Base-by-base conservation (phyloP, 2,329 filamentous ascomycete genomes). In the Grosmannia huntii region DNA sequence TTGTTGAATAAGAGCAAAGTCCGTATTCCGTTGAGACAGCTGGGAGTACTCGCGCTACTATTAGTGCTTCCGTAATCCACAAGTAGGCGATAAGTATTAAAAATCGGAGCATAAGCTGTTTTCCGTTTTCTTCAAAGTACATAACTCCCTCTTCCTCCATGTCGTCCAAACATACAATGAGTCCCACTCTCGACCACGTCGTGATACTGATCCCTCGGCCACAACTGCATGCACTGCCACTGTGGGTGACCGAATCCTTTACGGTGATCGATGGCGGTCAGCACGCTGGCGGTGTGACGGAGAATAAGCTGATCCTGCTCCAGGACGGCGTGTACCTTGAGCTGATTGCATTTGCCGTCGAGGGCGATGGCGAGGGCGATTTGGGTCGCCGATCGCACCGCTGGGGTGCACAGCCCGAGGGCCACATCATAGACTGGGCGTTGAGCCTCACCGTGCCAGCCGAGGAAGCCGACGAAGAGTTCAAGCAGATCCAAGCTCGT, bases 261-360 rank as follows among this genome's bases (percentile, higher is more conserved):
- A 78, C 75, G 53, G 69, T 87, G 57, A 76, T 77, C 36, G 74
- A 79, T 2, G 84, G 85, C 57, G 84, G 84, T 41, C 73, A 70
- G 19, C 84, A 87, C 64, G 78, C 81, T 10, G 83, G 83, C 61
- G 77, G 77, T 16, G 72, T 72, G 62, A 87, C 78, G 1, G 78
- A 76, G 60, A 87, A 87, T 69, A 78, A 76, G 50, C 77, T 87
- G 21, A 76, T 86, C 23, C 69, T 85, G 16, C 78, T 88, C 60
- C 65, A 72, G 28, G 84, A 87, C 63, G 84, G 84, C 33, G 77
- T 77, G 25, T 87, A 87, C 69, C 71, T 88, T 57, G 84, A 88
- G 65, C 71, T 87, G 55, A 84, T 86, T 60, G 77, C 81, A 46
- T 87, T 86, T 66, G 71, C 81, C 54, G 67, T 78, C 23, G 75